phyloP scores from a whole-genome alignment of 345 rosid genomes.

The Hibiscus tridactylites region DNA sequence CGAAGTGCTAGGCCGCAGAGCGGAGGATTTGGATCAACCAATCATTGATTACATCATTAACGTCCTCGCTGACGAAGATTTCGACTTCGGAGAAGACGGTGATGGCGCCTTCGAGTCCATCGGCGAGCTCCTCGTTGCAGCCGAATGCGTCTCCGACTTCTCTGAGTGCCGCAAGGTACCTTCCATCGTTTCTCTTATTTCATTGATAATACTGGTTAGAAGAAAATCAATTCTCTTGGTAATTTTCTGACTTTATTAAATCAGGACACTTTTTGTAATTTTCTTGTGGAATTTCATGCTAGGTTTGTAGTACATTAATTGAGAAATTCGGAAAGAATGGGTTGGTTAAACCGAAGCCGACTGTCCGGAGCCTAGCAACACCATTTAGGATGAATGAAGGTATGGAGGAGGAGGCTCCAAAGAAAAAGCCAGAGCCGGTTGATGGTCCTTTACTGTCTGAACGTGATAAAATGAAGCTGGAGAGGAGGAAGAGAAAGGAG shows the following conservation, averaged over 20 bases:
- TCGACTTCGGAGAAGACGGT: conserved; percentile 91
- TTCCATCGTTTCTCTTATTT: not conserved
- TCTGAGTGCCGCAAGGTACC: conserved; percentile 67
- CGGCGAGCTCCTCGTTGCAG: conserved; percentile 87
- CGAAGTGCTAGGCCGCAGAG: conserved; percentile 71
- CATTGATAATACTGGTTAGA: not conserved
- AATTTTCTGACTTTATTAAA: too few relatives aligned
- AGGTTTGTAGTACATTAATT: conserved; percentile 72
- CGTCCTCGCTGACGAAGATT: conserved; percentile 96
- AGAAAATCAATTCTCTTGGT: not conserved
- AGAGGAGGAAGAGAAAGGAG: conserved; percentile 90
- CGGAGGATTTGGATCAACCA: conserved; percentile 71
- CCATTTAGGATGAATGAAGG: conserved; percentile 98
- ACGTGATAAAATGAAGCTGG: conserved; percentile 71
- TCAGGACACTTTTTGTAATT: not conserved
- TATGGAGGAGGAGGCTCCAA: conserved; percentile 86
- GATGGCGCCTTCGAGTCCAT: conserved; percentile 84
- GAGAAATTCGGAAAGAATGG: conserved; percentile 96
- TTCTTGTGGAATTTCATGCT: conserved; percentile 12
- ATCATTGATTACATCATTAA: conserved; percentile 89
- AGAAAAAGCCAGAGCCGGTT: conserved; percentile 77
- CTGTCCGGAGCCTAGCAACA: conserved; percentile 75
- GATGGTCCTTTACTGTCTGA: conserved; percentile 87
- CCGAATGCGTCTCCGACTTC: conserved; percentile 78
- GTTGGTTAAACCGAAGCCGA: conserved; percentile 55